Conservation (phyloP, 83 land plant genomes). For the Isoetes engelmannii region DNA sequence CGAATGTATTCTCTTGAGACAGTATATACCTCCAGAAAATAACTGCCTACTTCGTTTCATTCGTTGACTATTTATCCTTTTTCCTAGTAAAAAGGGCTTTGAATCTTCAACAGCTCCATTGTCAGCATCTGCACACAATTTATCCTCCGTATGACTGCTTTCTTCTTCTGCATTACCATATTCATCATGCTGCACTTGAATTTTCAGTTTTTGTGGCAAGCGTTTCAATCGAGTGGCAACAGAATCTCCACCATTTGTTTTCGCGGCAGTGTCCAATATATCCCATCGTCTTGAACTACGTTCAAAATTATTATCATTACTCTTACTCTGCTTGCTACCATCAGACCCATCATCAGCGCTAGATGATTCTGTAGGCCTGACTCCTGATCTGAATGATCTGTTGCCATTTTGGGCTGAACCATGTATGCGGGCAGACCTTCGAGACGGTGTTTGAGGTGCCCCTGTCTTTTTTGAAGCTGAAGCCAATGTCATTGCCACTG, state of each 20-base stretch:
- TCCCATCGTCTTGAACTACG: not conserved
- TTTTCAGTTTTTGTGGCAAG: slow-evolving; percentile 28
- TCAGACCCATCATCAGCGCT: slow-evolving; percentile 48
- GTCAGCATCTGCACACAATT: slow-evolving; percentile 3
- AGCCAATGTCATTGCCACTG: slow-evolving; percentile 64
- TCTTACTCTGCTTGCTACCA: slow-evolving; percentile 67
- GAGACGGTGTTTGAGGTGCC: slow-evolving; percentile 63
- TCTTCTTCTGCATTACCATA: slow-evolving; percentile 12
- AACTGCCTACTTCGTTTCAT: slow-evolving; percentile 72
- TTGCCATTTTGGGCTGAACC: slow-evolving; percentile 44
- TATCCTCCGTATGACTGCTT: slow-evolving; percentile 3
- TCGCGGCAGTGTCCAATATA: not conserved
- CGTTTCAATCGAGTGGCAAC: no score
- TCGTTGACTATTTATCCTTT: slow-evolving; percentile 16
- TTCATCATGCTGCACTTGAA: slow-evolving; percentile 11
- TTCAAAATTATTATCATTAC: not conserved
- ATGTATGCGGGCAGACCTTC: slow-evolving; percentile 31
- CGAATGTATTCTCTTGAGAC: no score
- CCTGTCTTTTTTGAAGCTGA: slow-evolving; percentile 59
- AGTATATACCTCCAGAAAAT: slow-evolving; percentile 64
- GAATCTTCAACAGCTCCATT: slow-evolving; percentile 18
- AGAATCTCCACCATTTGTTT: not conserved
- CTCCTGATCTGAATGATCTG: slow-evolving; percentile 35
- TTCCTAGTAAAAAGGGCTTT: slow-evolving; percentile 11
- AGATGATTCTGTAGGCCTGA: slow-evolving; percentile 34